These are phyloP conservation scores for Odontarrhena argentea DNA, from an alignment of 345 rosid genomes.

Conservation along the genomic window DNA sequence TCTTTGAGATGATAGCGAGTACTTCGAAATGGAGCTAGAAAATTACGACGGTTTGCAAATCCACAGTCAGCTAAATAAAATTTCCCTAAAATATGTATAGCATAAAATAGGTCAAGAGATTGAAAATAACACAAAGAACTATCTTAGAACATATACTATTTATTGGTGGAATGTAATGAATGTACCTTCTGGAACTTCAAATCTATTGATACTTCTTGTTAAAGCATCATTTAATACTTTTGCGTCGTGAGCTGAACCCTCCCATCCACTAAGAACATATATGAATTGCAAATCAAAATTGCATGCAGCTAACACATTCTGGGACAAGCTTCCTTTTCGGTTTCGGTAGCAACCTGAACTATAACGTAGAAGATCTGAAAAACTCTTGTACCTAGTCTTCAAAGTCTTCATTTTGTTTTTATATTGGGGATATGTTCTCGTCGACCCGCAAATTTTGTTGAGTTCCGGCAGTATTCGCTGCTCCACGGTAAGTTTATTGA, in stretches of 20 bases:
- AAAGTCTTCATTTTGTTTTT: neutral
- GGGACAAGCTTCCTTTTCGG: neutral
- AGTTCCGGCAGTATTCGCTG: neutral
- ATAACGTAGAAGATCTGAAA: no score
- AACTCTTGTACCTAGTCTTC: no score
- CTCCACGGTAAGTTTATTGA: conserved; percentile 3
- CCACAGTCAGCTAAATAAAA: no score
- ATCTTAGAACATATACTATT: no score
- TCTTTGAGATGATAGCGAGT: neutral
- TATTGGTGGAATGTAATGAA: no score
- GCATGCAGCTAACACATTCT: neutral
- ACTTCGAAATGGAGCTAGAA: neutral
- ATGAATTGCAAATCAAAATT: conserved; percentile 1
- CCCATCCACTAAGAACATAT: neutral
- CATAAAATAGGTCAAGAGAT: no score
- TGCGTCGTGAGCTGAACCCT: neutral
- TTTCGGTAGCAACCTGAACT: neutral
- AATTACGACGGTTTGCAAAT: neutral
- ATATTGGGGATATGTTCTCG: neutral
- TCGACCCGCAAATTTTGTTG: neutral
- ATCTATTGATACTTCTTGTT: neutral
- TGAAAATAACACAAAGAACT: no score
- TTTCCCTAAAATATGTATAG: no score
- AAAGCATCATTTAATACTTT: no score
- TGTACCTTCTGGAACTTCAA: neutral